These are phyloP conservation scores for Coemansia sp. DNA, from an alignment of 192 early-diverging fungal species.

Conservation along the genomic window DNA sequence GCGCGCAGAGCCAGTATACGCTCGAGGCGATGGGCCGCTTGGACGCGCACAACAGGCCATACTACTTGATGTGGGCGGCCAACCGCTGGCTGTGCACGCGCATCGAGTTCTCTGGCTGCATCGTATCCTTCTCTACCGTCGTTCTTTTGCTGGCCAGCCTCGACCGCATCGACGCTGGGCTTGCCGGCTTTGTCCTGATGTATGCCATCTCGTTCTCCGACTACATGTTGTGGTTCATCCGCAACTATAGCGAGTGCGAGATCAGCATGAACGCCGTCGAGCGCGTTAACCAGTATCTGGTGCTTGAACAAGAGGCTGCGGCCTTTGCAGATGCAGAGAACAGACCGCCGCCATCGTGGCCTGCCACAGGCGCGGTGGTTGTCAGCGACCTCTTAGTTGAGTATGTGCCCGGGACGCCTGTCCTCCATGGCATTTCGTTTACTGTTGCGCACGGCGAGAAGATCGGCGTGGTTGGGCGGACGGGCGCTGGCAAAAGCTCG, in stretches of 20 bases:
- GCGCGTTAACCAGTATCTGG: constrained; percentile 81
- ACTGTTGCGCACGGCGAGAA: constrained; percentile 71
- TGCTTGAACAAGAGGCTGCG: constrained; percentile 76
- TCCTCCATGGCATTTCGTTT: constrained; percentile 79
- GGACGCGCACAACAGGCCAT: constrained; percentile 84
- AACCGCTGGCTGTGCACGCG: constrained; percentile 92
- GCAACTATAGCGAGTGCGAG: constrained; percentile 81
- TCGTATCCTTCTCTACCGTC: constrained; percentile 75
- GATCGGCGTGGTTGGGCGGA: constrained; percentile 91
- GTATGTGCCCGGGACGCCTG: constrained; percentile 78
- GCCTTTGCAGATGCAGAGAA: constrained; percentile 29
- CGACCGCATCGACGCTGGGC: constrained; percentile 74
- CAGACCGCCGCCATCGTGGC: constrained; percentile 67
- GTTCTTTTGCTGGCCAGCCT: constrained; percentile 64
- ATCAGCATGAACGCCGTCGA: constrained; percentile 89
- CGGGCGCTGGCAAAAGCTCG: constrained; percentile 84
- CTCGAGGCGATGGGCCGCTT: constrained; percentile 63
- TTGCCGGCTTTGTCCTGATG: constrained; percentile 84
- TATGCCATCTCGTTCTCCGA: constrained; percentile 87
- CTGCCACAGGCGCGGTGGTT: constrained; percentile 67
- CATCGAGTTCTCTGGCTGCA: constrained; percentile 75
- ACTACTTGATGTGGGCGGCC: constrained; percentile 83
- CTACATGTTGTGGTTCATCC: constrained; percentile 80
- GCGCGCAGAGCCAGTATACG: constrained; percentile 74
- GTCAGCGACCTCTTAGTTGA: constrained; percentile 70